Evolutionary conservation across 306 rosid species (phyloP).

Genomic region (Cicer arietinum): DNA sequence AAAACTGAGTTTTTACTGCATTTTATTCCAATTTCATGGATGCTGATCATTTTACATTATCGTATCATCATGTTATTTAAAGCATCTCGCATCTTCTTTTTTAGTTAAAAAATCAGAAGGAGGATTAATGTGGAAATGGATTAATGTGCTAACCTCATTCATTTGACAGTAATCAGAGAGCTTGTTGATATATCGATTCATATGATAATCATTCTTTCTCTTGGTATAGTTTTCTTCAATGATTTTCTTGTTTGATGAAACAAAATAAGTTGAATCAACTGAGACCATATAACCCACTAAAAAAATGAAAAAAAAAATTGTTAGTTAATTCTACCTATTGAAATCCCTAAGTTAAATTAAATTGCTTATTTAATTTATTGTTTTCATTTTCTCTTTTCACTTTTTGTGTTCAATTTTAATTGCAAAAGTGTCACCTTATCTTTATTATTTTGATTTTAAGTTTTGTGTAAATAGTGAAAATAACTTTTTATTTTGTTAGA

Average conservation of each 20-base stretch:
- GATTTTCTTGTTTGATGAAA: constrained; percentile 54
- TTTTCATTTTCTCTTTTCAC: neutral
- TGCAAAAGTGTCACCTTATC: neutral
- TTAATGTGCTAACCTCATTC: constrained; percentile 56
- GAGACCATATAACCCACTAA: constrained; percentile 74
- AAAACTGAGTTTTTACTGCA: too few species aligned
- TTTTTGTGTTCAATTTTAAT: neutral
- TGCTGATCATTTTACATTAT: too few species aligned
- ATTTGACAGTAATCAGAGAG: constrained; percentile 46
- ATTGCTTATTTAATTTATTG: neutral
- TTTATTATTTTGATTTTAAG: neutral
- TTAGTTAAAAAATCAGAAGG: too few species aligned
- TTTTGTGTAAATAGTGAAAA: neutral
- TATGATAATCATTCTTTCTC: constrained; percentile 53
- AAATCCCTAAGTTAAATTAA: neutral
- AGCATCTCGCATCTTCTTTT: too few species aligned
- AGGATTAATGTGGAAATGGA: neutral
- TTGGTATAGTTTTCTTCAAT: constrained; percentile 46
- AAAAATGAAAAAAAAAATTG: constrained; percentile 15
- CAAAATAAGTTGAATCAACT: constrained; percentile 52
- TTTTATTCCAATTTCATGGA: too few species aligned
- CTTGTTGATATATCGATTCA: constrained; percentile 37
- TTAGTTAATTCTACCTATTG: constrained; percentile 15
- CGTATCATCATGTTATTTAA: too few species aligned
- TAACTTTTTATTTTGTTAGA: neutral